Evolutionary conservation across 305 asterid species (phyloP).

Genomic region (Fraxinus paxiana): DNA sequence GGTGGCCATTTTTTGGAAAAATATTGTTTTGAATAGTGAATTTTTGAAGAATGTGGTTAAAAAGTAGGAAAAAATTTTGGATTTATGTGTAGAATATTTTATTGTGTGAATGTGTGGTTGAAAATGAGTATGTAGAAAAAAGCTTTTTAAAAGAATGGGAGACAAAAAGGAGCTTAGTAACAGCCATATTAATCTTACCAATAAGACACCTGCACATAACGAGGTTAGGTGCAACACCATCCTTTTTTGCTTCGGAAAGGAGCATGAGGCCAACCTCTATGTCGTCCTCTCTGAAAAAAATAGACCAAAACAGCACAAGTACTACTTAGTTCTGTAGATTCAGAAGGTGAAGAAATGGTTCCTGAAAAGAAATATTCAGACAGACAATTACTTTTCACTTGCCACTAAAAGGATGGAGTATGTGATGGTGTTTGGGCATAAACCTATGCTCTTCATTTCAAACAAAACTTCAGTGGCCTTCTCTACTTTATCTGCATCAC

Average conservation of each 20-base stretch:
- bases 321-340: background rate
- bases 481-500: slow-evolving; percentile 69
- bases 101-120: no score
- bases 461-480: slow-evolving; percentile 66
- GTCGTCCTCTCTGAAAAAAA: slow-evolving; percentile 70
- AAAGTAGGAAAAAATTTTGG: no score
- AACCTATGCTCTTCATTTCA: slow-evolving; percentile 67
- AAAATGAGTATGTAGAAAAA: no score
- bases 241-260: slow-evolving; percentile 82
- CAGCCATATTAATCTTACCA: slow-evolving; percentile 50
- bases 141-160: no score
- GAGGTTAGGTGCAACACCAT: slow-evolving; percentile 74
- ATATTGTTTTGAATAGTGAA: no score
- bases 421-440: slow-evolving; percentile 81
- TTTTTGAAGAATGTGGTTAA: no score
- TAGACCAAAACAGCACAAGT: slow-evolving; percentile 20
- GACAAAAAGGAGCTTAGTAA: background rate
- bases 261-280: slow-evolving; percentile 74
- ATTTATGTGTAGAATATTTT: no score
- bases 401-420: slow-evolving; percentile 84
- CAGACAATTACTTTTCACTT: slow-evolving; percentile 76
- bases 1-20: no score
- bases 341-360: no score
- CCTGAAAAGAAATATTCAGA: background rate
- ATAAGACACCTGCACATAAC: slow-evolving; percentile 86